Conservation (phyloP, 1,284 basidiomycete species). For the Naganishia liquefaciens region DNA sequence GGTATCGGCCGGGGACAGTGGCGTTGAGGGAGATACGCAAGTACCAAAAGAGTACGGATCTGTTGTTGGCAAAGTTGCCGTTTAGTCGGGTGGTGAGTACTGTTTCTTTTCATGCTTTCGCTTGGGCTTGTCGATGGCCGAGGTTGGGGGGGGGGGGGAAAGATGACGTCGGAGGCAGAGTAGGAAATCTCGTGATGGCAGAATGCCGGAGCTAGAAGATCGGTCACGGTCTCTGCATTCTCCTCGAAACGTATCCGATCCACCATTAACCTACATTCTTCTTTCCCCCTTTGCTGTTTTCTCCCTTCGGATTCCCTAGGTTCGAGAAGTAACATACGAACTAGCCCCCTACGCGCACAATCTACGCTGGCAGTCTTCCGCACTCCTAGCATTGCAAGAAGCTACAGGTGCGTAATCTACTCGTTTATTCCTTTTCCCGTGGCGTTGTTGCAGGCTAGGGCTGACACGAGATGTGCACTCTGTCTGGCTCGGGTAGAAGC, state of each 20-base stretch:
- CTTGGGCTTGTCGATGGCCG: background rate
- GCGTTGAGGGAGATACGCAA: conserved; percentile 88
- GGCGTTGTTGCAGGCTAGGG: background rate
- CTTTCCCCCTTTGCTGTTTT: background rate
- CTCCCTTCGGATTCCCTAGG: conserved; percentile 58
- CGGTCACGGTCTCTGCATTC: background rate
- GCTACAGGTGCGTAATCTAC: conserved; percentile 57
- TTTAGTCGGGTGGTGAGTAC: conserved; percentile 82
- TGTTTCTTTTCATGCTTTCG: background rate
- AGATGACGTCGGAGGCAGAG: too few species aligned
- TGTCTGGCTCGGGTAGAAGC: conserved; percentile 65
- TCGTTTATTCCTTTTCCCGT: background rate
- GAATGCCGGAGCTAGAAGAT: background rate
- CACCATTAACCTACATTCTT: background rate
- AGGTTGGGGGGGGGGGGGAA: background rate
- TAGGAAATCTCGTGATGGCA: too few species aligned
- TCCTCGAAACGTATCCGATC: background rate
- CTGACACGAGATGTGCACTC: conserved; percentile 1
- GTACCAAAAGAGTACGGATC: conserved; percentile 89
- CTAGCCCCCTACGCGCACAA: conserved; percentile 71
- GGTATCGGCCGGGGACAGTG: conserved; percentile 80
- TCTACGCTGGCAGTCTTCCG: conserved; percentile 87
- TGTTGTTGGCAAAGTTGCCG: conserved; percentile 81
- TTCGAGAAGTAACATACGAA: conserved; percentile 85
- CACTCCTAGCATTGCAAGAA: conserved; percentile 86